Conservation (phyloP, 73 alveolate species). For the Stentor coeruleus region DNA sequence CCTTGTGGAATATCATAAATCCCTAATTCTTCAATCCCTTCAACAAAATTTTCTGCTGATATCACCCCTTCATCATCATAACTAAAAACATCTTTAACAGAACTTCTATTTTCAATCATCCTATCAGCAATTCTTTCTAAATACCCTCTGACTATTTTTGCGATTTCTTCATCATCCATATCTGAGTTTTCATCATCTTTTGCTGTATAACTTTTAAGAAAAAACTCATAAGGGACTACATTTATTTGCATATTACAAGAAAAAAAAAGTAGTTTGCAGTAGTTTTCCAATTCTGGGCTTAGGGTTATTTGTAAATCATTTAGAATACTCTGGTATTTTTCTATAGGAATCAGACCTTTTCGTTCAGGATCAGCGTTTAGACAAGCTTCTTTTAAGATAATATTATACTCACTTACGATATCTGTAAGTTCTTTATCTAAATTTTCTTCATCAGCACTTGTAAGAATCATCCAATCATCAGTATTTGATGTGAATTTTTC, state of each 20-base stretch:
- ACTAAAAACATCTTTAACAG: background rate
- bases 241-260: background rate
- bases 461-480: too few relatives aligned
- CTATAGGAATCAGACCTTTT: too few relatives aligned
- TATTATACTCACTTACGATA: too few relatives aligned
- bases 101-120: background rate
- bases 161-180: background rate
- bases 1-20: background rate
- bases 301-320: background rate
- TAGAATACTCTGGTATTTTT: background rate
- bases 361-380: too few relatives aligned
- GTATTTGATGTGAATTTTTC: too few relatives aligned
- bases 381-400: too few relatives aligned
- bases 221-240: background rate
- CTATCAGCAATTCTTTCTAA: slow-evolving; percentile 13
- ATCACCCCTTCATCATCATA: background rate
- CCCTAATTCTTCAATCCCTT: background rate
- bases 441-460: too few relatives aligned
- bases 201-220: background rate
- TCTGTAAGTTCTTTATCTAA: too few relatives aligned
- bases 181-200: background rate
- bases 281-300: background rate
- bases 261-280: background rate
- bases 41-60: background rate
- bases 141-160: slow-evolving; percentile 8